Evolutionary conservation across 2,329 filamentous ascomycete species (phyloP), one percentile per base, ranked within the genome.

Genomic region (Sporothrix dimorphospora): DNA sequence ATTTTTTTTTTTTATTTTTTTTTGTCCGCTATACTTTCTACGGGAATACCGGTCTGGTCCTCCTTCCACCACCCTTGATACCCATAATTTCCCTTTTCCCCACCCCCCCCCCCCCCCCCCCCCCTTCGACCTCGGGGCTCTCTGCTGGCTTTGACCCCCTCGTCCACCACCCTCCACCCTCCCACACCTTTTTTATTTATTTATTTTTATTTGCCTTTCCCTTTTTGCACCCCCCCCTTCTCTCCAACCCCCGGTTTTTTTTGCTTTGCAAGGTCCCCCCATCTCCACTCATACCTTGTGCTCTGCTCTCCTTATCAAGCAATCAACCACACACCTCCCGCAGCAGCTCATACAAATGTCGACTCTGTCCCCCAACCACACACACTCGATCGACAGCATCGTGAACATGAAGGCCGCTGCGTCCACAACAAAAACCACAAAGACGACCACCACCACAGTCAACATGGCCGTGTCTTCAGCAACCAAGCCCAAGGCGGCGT

Each of bases 401-500:
- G 82, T 82, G 82, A 84, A 82, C 70, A 69, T 57, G 66, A 69
- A 69, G 24, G 34, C 67, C 24, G 51, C 67, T 12, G 45, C 69
- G 30, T 70, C 72, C 11, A 72, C 72, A 16, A 51, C 68, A 42
- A 72, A 66, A 19, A 73, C 61, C 30, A 72, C 70, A 24, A 72
- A 72, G 61, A 73, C 59, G 34, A 72, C 69, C 24, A 71, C 83
- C 81, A 79, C 82, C 78, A 80, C 82, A 80, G 83, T 85, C 82
- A 88, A 85, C 81, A 91, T 91, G 89, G 87, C 89, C 78, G 85
- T 87, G 79, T 83, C 88, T 81, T 85, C 87, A 81, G 81, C 86
- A 74, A 79, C 83, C 77, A 90, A 90, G 83, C 80, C 85, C 79
- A 90, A 90, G 83, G 76, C 85, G 80, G 83, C 85, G 79, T 81